phyloP scores from a whole-genome alignment of 1,139 yeast genomes.

The Yamadazyma pseudoaaseri region DNA sequence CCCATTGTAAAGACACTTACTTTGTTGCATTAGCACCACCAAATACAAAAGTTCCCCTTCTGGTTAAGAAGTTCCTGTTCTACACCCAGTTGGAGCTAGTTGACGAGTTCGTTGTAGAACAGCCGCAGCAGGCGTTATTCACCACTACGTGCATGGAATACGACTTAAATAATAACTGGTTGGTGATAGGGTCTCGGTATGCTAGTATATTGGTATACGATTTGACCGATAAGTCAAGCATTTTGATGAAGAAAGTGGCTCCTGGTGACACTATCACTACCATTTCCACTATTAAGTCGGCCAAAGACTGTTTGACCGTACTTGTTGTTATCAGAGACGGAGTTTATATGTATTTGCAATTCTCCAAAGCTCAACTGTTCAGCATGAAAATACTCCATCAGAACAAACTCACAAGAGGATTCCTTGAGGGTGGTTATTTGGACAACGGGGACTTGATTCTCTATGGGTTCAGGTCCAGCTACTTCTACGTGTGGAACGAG shows the following conservation, averaged over 20 bases:
- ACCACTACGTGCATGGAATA: slow-evolving; percentile 57
- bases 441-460: slow-evolving; percentile 55
- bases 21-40: slow-evolving; percentile 63
- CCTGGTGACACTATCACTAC: slow-evolving; percentile 79
- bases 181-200: slow-evolving; percentile 70
- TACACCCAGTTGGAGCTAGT: slow-evolving; percentile 15
- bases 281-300: slow-evolving; percentile 35
- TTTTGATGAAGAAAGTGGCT: slow-evolving; percentile 51
- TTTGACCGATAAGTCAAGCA: slow-evolving; percentile 20
- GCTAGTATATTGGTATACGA: slow-evolving; percentile 64
- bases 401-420: slow-evolving; percentile 71
- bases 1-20: slow-evolving; percentile 9
- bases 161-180: slow-evolving; percentile 34
- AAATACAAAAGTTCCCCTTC: slow-evolving; percentile 57
- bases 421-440: slow-evolving; percentile 70
- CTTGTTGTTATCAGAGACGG: slow-evolving; percentile 67
- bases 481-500: slow-evolving; percentile 82
- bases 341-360: slow-evolving; percentile 37
- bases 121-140: slow-evolving; percentile 49
- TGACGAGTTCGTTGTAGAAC: slow-evolving; percentile 19
- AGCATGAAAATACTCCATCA: slow-evolving; percentile 44
- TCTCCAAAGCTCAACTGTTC: slow-evolving; percentile 18
- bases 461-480: slow-evolving; percentile 80
- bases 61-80: slow-evolving; percentile 36
- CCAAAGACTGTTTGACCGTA: slow-evolving; percentile 17